A percentile compares a stretch with the other conserved stretches of the same genome.
These are phyloP conservation scores for Gracilaria domingensis DNA, from an alignment of 23 red algal species.

Conservation along the genomic window DNA sequence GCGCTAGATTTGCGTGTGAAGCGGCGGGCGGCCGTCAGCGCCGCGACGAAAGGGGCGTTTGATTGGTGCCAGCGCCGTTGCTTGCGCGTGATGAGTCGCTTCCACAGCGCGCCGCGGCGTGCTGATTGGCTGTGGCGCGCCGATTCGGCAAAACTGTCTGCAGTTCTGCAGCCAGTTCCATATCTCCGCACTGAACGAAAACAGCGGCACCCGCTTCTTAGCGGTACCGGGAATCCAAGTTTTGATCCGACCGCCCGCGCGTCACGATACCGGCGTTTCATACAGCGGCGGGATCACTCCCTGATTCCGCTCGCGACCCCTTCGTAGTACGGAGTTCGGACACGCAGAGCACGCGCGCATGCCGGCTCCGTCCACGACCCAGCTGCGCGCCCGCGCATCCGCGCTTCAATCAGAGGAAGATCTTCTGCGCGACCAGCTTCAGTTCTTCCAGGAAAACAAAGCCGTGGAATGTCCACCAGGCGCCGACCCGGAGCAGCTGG, in stretches of 20 bases:
- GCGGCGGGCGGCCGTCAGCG: neutral
- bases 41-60: neutral
- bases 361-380: conserved; percentile 6
- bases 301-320: no score
- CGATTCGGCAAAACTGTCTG: neutral
- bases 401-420: conserved; percentile 2
- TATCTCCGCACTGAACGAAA: neutral
- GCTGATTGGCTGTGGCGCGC: neutral
- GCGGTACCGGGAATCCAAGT: no score
- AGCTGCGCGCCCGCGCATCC: neutral
- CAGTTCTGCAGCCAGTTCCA: neutral
- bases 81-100: no score
- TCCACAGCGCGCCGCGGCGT: neutral
- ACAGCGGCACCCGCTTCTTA: no score
- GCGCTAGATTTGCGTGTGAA: conserved; percentile 24
- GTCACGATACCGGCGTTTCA: no score
- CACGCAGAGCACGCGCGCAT: neutral
- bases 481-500: neutral
- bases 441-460: conserved; percentile 5
- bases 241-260: no score
- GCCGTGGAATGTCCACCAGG: conserved; percentile 5
- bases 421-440: conserved; percentile 23
- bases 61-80: neutral
- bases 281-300: no score
- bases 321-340: no score